Evolutionary conservation across 169 alveolate species (phyloP).

Genomic region (Eimeria acervulina): DNA sequence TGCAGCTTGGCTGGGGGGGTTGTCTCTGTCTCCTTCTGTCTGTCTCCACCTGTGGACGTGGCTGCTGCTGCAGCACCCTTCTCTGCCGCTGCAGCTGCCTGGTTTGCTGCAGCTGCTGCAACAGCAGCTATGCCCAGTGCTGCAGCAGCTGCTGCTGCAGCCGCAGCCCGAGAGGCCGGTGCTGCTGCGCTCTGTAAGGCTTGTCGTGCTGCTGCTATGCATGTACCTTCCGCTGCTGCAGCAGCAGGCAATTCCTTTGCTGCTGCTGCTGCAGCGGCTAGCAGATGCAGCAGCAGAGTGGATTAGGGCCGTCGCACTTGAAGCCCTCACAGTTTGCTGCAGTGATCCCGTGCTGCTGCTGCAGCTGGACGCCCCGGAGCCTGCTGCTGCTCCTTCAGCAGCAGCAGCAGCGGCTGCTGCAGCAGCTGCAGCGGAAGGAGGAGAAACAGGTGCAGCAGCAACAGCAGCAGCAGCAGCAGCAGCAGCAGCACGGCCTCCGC

Average conservation of each 20-base stretch:
- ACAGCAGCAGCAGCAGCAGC: neutral
- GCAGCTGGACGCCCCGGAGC: constrained; percentile 65
- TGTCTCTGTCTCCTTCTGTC: constrained; percentile 35
- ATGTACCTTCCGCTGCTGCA: constrained; percentile 59
- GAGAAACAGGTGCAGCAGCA: constrained; percentile 11
- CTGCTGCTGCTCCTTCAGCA: neutral
- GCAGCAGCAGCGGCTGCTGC: constrained; percentile 49
- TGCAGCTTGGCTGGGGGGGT: constrained; percentile 60
- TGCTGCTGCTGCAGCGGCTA: constrained; percentile 70
- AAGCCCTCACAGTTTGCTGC: constrained; percentile 45
- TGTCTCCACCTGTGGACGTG: constrained; percentile 42
- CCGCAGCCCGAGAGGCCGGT: constrained; percentile 46
- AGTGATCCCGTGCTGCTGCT: constrained; percentile 68
- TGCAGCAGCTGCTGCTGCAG: constrained; percentile 75
- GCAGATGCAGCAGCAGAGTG: constrained; percentile 57
- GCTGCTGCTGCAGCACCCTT: constrained; percentile 40
- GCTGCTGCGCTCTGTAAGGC: constrained; percentile 54
- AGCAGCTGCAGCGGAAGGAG: neutral
- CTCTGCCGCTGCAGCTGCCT: constrained; percentile 26
- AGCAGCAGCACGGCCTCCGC: constrained; percentile 31
- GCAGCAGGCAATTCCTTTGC: constrained; percentile 53
- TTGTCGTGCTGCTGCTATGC: neutral
- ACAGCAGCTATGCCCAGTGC: constrained; percentile 69
- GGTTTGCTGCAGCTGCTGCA: constrained; percentile 54
- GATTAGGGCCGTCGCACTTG: constrained; percentile 35